Percentiles rank a stretch among this genome's conserved stretches.
Conservation (phyloP, 2,329 filamentous ascomycete species). For the Sporothrix phasma region DNA sequence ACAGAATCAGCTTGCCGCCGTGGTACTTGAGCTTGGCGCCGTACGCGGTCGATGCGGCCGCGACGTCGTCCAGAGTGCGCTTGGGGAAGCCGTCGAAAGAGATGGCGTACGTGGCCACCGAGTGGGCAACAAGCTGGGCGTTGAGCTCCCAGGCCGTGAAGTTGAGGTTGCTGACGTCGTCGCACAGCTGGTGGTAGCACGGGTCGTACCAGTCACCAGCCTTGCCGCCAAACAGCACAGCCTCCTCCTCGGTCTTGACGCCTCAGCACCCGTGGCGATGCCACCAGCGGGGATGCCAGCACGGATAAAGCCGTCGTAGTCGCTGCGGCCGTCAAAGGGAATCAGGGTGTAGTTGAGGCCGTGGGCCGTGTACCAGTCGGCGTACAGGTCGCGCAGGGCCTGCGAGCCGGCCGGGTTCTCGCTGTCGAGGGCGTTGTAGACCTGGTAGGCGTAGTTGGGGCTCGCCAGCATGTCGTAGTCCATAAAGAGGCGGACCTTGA, state of each 20-base stretch:
- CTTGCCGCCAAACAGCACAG: conserved; percentile 57
- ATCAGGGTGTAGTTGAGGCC: conserved; percentile 60
- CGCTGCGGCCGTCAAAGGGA: conserved; percentile 67
- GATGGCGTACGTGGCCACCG: conserved; percentile 57
- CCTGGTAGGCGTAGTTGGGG: conserved; percentile 55
- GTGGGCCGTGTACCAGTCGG: conserved; percentile 53
- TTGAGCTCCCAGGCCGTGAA: conserved; percentile 51
- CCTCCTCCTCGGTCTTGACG: conserved; percentile 60
- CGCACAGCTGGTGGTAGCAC: conserved; percentile 54
- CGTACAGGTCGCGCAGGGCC: conserved; percentile 57
- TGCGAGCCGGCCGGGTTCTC: conserved; percentile 61
- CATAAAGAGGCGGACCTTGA: conserved; percentile 55
- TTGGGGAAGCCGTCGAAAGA: conserved; percentile 58
- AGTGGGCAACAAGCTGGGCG: conserved; percentile 59
- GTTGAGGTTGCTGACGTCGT: conserved; percentile 48
- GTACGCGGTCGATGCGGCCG: conserved; percentile 22
- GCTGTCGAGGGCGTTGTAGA: conserved; percentile 63
- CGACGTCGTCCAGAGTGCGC: conserved; percentile 28
- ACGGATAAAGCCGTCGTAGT: conserved; percentile 69
- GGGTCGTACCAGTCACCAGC: conserved; percentile 51
- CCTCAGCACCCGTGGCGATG: conserved; percentile 68
- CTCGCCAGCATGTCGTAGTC: conserved; percentile 63
- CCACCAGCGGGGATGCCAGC: conserved; percentile 65
- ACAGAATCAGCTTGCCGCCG: conserved; percentile 39
- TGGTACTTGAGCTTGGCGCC: conserved; percentile 38